phyloP scores from a whole-genome alignment of 2,329 filamentous ascomycete genomes.

The Plenodomus biglobosus region DNA sequence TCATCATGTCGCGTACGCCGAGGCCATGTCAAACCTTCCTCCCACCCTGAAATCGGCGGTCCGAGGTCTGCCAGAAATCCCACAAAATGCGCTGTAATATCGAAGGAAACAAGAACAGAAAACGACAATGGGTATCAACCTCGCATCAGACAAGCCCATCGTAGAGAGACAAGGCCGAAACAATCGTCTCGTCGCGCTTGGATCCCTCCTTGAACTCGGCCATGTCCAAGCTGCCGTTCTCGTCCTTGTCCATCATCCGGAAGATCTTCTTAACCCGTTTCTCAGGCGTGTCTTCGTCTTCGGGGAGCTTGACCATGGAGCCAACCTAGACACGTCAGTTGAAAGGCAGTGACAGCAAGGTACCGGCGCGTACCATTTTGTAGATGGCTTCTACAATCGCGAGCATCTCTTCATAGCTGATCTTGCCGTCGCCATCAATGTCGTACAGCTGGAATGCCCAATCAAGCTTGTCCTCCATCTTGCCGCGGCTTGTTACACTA shows the following conservation, averaged over 20 bases:
- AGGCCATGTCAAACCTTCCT: conserved; percentile 33
- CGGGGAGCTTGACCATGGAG: conserved; percentile 97
- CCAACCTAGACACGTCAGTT: conserved; percentile 67
- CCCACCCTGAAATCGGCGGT: conserved; percentile 33
- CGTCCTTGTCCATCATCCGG: conserved; percentile 99
- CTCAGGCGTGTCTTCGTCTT: conserved; percentile 98
- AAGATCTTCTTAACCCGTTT: conserved; percentile 99
- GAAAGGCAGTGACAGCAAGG: not conserved
- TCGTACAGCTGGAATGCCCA: conserved; percentile 99
- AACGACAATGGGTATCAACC: conserved; percentile 27
- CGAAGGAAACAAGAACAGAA: conserved; percentile 39
- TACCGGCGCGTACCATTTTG: conserved; percentile 77
- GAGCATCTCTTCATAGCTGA: conserved; percentile 98
- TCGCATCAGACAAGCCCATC: conserved; percentile 78
- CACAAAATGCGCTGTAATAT: conserved; percentile 45
- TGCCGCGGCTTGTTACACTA: conserved; percentile 93
- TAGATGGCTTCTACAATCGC: conserved; percentile 99
- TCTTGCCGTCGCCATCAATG: conserved; percentile 98
- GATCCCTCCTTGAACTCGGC: conserved; percentile 99
- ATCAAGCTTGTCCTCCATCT: conserved; percentile 99
- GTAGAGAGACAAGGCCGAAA: conserved; percentile 93
- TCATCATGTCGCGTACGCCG: conserved; percentile 36
- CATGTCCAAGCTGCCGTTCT: conserved; percentile 95
- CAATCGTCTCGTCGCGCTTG: conserved; percentile 98
- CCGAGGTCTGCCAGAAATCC: conserved; percentile 33